Evolutionary conservation across 148 eudicot genomes (phyloP).

Genomic region (Chenopodium berlandieri): DNA sequence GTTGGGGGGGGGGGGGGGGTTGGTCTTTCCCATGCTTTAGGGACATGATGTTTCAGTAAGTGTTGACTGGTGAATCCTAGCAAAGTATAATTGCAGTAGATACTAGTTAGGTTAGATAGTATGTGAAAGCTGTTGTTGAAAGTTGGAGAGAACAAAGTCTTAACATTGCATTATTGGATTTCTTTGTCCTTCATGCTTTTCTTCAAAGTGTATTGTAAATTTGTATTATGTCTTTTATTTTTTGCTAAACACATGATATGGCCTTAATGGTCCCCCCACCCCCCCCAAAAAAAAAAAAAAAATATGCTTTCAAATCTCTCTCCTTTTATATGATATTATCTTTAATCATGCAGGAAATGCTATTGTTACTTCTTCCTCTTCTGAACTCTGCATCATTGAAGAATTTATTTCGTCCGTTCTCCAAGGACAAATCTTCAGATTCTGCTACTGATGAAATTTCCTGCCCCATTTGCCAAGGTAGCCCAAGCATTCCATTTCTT

Average conservation of each 20-base stretch:
- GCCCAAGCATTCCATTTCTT: slow-evolving; percentile 75
- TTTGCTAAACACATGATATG: neutral
- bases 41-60: neutral
- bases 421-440: slow-evolving; percentile 69
- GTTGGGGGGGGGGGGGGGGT: no score
- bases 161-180: neutral
- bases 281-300: no score
- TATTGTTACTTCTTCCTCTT: slow-evolving; percentile 92
- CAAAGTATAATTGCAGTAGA: neutral
- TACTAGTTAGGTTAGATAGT: neutral
- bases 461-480: slow-evolving; percentile 86
- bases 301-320: neutral
- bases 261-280: neutral
- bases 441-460: slow-evolving; percentile 51
- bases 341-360: slow-evolving; percentile 73
- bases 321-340: slow-evolving; percentile 1
- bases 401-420: slow-evolving; percentile 75
- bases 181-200: neutral
- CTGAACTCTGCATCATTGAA: slow-evolving; percentile 82
- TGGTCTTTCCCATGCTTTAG: neutral
- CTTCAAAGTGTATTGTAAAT: neutral
- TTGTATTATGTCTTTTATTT: neutral
- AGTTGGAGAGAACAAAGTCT: neutral
- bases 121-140: neutral
- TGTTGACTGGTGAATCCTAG: neutral